Conservation (phyloP, 2,329 filamentous ascomycete genomes). For the Trichoderma sp. region DNA sequence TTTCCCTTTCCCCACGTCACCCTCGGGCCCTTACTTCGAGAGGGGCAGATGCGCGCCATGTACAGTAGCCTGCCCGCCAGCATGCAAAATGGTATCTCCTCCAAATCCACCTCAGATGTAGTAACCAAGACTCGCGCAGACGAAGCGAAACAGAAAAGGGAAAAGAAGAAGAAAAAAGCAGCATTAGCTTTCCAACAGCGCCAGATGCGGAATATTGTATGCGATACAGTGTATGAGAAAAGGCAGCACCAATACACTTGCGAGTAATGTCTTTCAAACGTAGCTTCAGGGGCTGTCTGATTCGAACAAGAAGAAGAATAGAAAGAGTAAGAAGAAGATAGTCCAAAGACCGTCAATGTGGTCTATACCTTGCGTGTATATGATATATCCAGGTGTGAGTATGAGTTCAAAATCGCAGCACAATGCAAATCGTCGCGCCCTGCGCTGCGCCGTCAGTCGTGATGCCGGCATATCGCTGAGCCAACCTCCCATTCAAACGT, state of each 20-base stretch:
- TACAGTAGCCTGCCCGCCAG: not conserved
- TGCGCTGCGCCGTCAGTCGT: conserved; percentile 21
- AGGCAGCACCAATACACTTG: conserved; percentile 14
- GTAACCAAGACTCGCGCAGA: conserved; percentile 24
- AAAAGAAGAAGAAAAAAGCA: not conserved
- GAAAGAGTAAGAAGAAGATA: not conserved
- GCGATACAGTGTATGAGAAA: conserved; percentile 21
- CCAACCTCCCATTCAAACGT: conserved; percentile 20
- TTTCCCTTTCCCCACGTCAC: not conserved
- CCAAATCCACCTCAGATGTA: conserved; percentile 30
- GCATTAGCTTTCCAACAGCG: conserved; percentile 27
- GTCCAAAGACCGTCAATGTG: not conserved
- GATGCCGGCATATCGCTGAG: conserved; percentile 10
- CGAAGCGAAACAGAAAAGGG: conserved; percentile 8
- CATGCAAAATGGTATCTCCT: conserved; percentile 34
- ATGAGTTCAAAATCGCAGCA: conserved; percentile 22
- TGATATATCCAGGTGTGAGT: conserved; percentile 19
- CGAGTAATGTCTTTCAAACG: conserved; percentile 12
- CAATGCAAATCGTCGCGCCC: conserved; percentile 20
- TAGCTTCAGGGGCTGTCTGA: not conserved
- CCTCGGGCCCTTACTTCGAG: not conserved
- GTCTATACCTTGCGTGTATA: conserved; percentile 23
- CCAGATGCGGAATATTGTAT: conserved; percentile 20
- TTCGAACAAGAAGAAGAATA: conserved; percentile 1
- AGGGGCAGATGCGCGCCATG: conserved; percentile 2